Percentiles rank a stretch among this genome's conserved stretches.
Evolutionary conservation across 805 yeast genomes (phyloP).

Genomic region (Candida insectorum): DNA sequence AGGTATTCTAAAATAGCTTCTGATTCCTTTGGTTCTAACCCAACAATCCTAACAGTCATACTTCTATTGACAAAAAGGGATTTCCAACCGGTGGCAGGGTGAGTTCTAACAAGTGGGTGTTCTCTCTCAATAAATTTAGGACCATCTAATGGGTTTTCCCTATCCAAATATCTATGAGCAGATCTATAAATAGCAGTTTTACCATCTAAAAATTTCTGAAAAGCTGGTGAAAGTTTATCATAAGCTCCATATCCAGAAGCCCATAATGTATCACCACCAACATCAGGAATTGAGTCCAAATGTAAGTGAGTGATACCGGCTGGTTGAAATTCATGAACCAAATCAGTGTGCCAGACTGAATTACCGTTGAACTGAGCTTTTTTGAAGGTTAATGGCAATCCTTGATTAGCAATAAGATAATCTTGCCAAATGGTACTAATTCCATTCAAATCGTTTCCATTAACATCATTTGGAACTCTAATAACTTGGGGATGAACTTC

Average conservation of each 20-base stretch:
- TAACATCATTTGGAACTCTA: constrained; percentile 14
- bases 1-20: constrained; percentile 45
- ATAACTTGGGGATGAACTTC: constrained; percentile 26
- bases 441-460: constrained; percentile 21
- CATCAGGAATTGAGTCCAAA: constrained; percentile 37
- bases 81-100: constrained; percentile 64
- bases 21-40: constrained; percentile 49
- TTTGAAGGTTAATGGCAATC: constrained; percentile 26
- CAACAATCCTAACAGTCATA: constrained; percentile 49
- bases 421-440: constrained; percentile 41
- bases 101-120: constrained; percentile 60
- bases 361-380: constrained; percentile 28
- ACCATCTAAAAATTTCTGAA: constrained; percentile 49
- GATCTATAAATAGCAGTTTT: constrained; percentile 41
- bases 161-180: constrained; percentile 40
- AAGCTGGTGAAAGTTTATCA: constrained; percentile 50
- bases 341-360: constrained; percentile 32
- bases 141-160: constrained; percentile 44
- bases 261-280: constrained; percentile 57
- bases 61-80: constrained; percentile 50
- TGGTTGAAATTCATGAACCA: constrained; percentile 32
- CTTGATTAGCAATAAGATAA: constrained; percentile 22
- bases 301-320: constrained; percentile 36
- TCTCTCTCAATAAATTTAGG: constrained; percentile 48
- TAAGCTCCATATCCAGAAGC: constrained; percentile 55